Evolutionary conservation across 2,329 filamentous ascomycete species (phyloP).

Genomic region (Ceratocystis huliohia): DNA sequence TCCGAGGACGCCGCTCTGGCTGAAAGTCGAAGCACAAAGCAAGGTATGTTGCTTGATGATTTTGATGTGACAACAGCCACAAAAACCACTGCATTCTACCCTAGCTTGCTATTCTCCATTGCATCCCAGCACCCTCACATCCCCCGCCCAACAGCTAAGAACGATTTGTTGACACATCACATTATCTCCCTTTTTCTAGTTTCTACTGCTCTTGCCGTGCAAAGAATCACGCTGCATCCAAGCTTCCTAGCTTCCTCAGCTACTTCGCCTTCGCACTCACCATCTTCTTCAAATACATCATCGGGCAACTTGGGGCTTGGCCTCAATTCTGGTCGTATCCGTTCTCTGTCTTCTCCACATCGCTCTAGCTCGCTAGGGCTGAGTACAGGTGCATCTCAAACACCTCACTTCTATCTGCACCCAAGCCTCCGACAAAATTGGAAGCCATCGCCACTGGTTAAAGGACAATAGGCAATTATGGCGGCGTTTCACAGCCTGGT

Average conservation of each 20-base stretch:
- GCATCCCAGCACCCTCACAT: not conserved
- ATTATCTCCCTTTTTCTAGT: not conserved
- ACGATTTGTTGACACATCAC: not conserved
- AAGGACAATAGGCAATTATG: not conserved
- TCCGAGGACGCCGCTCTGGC: not conserved
- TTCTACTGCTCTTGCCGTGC: constrained; percentile 3
- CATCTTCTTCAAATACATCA: not conserved
- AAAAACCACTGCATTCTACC: not conserved
- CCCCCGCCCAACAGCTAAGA: not conserved
- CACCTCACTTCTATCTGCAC: constrained; percentile 11
- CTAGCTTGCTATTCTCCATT: not conserved
- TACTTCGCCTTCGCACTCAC: not conserved
- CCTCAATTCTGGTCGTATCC: not conserved
- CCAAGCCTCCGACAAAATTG: constrained; percentile 4
- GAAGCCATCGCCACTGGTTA: not conserved
- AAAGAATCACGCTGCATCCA: constrained; percentile 8
- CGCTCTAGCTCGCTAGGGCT: constrained; percentile 7
- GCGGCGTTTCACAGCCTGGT: not conserved
- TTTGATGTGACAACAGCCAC: not conserved
- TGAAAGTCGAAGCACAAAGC: not conserved
- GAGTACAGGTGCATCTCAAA: not conserved
- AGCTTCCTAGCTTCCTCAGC: constrained; percentile 1
- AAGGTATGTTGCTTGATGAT: constrained; percentile 7
- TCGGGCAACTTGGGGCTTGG: not conserved
- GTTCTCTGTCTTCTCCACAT: constrained; percentile 11